phyloP scores from a whole-genome alignment of 208 protist genomes.

The Trypanosoma mega region DNA sequence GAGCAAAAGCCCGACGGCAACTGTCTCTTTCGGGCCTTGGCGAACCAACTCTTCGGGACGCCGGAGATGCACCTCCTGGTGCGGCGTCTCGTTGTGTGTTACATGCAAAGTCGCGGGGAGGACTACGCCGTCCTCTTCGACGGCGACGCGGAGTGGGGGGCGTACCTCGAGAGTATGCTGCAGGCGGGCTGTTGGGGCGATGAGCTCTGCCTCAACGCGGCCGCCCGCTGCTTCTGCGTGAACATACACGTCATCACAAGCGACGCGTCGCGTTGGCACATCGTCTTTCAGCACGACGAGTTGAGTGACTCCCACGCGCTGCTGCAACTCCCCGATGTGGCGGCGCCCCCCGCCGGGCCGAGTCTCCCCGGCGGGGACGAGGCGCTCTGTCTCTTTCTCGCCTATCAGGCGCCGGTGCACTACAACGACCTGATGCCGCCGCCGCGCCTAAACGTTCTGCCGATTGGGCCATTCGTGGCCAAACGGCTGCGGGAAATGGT shows the following conservation, averaged over 20 bases:
- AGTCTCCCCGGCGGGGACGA: slow-evolving; percentile 1
- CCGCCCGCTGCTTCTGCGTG: slow-evolving; percentile 77
- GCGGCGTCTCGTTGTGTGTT: slow-evolving; percentile 55
- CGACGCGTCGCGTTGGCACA: slow-evolving; percentile 63
- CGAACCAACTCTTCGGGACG: slow-evolving; percentile 75
- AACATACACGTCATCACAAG: slow-evolving; percentile 89
- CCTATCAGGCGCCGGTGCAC: slow-evolving; percentile 75
- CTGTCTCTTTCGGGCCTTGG: slow-evolving; percentile 75
- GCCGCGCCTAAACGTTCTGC: slow-evolving; percentile 21
- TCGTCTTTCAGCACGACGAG: slow-evolving; percentile 75
- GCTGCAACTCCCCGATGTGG: neutral
- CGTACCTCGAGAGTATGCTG: slow-evolving; percentile 61
- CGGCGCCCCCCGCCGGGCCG: neutral
- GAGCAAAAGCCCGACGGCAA: slow-evolving; percentile 72
- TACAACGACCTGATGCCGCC: slow-evolving; percentile 73
- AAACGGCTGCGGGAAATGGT: too few relatives aligned
- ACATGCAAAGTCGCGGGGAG: slow-evolving; percentile 55
- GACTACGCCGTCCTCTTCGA: slow-evolving; percentile 78
- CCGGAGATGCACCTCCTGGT: slow-evolving; percentile 54
- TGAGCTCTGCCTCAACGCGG: slow-evolving; percentile 83
- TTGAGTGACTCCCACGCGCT: slow-evolving; percentile 36
- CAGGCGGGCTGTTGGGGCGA: slow-evolving; percentile 74
- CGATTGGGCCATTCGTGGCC: too few relatives aligned
- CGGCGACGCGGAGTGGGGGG: slow-evolving; percentile 47
- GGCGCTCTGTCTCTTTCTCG: slow-evolving; percentile 65